Base-by-base conservation (phyloP, 2,329 filamentous ascomycete species). In the Metarhizium sp. region DNA sequence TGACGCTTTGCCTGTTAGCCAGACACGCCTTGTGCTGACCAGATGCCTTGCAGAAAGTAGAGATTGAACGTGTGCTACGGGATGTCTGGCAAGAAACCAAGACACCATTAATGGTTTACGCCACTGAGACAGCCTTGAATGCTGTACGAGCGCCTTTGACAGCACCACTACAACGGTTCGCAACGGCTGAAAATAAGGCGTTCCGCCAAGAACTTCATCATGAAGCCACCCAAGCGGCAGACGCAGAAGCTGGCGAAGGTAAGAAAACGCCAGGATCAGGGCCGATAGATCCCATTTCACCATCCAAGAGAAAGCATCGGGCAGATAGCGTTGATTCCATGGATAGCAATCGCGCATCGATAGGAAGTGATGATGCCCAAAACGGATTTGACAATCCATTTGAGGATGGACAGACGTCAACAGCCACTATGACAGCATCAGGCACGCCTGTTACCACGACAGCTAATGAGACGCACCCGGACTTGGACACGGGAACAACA, bases 71-170 rank as follows among this genome's bases (percentile, higher is more conserved):
- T 38, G 73, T 80, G 29, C 65, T 79, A 3, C 63, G 69, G 50
- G 72, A 74, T 10, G 71, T 79, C 20, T 78, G 74, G 66, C 67
- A 70, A 7, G 77, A 79, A 50, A 74, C 73, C 8, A 78, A 75
- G 54, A 72, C 68, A 18, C 73, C 75, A 0, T 61, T 80, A 18
- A 62, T 83, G 3, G 67, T 83, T 4, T 83, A 82, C 60, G 79
- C 80, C 25, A 78, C 77, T 4, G 77, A 81, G 57, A 65, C 69
- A 30, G 77, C 78, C 29, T 63, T 80, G 56, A 59, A 68, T 13
- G 59, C 62, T 20, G 62, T 68, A 3, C 64, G 56, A 11, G 60
- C 65, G 3, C 66, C 72, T 11, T 64, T 81, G 16, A 69, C 78
- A 46, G 61, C 69, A 14, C 58, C 63, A 2, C 59, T 71, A 10